Conservation (phyloP, 345 rosid genomes). For the Salix udensis region DNA sequence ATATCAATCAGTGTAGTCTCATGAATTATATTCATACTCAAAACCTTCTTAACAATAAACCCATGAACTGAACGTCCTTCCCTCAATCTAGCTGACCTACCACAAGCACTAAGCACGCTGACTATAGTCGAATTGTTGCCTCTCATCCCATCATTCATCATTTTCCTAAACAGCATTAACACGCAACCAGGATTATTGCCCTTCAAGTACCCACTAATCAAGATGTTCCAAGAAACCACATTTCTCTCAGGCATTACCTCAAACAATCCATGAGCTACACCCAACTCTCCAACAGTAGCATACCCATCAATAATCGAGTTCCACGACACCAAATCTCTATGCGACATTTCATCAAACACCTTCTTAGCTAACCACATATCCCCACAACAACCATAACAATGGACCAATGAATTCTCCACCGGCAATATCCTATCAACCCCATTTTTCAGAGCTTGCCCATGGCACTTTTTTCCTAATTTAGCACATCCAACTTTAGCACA, state of each 20-base stretch:
- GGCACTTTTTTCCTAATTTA: constrained; percentile 47
- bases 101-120: constrained; percentile 48
- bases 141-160: constrained; percentile 37
- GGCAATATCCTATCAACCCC: constrained; percentile 47
- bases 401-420: constrained; percentile 54
- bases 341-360: constrained; percentile 49
- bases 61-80: constrained; percentile 78
- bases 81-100: constrained; percentile 55
- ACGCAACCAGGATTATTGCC: constrained; percentile 24
- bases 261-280: constrained; percentile 46
- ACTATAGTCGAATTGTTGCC: constrained; percentile 44
- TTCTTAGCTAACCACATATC: constrained; percentile 33
- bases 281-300: constrained; percentile 29
- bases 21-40: constrained; percentile 28
- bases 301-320: constrained; percentile 36
- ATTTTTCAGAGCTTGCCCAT: constrained; percentile 51
- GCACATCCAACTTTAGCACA: constrained; percentile 38
- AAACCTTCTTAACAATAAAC: constrained; percentile 31
- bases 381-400: constrained; percentile 44
- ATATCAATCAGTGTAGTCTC: constrained; percentile 55
- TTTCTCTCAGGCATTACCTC: constrained; percentile 44
- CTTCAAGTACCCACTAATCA: constrained; percentile 51
- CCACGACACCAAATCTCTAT: constrained; percentile 53
- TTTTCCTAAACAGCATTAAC: constrained; percentile 55
- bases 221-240: constrained; percentile 54